These are phyloP conservation scores for Penicillium paxilli DNA, from an alignment of 495 filamentous ascomycete genomes.

Conservation along the genomic window DNA sequence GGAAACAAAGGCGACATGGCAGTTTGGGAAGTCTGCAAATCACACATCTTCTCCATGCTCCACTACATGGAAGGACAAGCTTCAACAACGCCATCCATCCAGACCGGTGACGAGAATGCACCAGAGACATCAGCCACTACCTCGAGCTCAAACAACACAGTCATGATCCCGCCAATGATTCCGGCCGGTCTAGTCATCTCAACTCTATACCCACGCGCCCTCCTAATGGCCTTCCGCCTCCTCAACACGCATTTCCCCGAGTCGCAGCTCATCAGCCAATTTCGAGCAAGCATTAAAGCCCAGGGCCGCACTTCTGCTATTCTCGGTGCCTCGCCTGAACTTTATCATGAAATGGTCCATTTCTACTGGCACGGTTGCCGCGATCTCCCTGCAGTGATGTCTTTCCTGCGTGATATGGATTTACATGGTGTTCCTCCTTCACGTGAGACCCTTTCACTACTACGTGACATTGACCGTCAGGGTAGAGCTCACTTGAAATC, in stretches of 20 bases:
- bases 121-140: not conserved
- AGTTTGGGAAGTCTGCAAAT: conserved; percentile 70
- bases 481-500: conserved; percentile 21
- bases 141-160: not conserved
- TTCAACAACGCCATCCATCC: conserved; percentile 10
- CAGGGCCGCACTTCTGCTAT: conserved; percentile 70
- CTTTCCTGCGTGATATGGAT: conserved; percentile 77
- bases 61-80: conserved; percentile 32
- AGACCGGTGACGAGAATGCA: not conserved
- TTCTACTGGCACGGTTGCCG: conserved; percentile 63
- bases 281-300: conserved; percentile 70
- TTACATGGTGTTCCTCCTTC: conserved; percentile 64
- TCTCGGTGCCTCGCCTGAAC: conserved; percentile 66
- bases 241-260: conserved; percentile 61
- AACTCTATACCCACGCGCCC: conserved; percentile 64
- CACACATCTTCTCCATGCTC: conserved; percentile 67
- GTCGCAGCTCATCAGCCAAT: conserved; percentile 59
- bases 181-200: conserved; percentile 58
- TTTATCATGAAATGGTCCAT: conserved; percentile 73
- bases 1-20: conserved; percentile 60
- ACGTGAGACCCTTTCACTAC: conserved; percentile 50
- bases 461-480: conserved; percentile 36
- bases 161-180: conserved; percentile 27
- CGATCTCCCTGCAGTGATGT: conserved; percentile 59
- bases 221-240: conserved; percentile 62